phyloP scores from a whole-genome alignment of 1,139 yeast species.

The Arxiozyma slooffiae region DNA sequence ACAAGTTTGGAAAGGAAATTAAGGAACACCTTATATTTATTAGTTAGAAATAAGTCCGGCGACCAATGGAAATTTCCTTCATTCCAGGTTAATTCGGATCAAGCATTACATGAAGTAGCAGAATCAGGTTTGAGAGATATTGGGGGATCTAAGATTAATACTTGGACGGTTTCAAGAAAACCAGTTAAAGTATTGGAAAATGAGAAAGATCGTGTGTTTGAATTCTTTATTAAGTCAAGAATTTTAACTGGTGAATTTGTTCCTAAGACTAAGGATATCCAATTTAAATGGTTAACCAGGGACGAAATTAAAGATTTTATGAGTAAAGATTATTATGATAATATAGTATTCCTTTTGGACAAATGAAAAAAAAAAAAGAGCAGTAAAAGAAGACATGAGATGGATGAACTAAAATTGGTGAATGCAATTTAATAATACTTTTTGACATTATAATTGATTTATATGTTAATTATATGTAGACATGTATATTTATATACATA shows the following conservation, averaged over 20 bases:
- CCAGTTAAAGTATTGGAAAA: conserved; percentile 64
- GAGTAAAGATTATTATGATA: conserved; percentile 43
- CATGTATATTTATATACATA: background rate
- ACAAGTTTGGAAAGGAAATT: conserved; percentile 69
- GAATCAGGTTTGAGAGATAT: conserved; percentile 59
- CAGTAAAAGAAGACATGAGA: background rate
- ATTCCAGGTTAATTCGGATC: conserved; percentile 38
- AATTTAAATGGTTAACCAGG: conserved; percentile 74
- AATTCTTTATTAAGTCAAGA: conserved; percentile 74
- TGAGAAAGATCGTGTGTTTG: conserved; percentile 26
- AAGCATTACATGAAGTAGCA: conserved; percentile 63
- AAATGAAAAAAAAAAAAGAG: conserved; percentile 8
- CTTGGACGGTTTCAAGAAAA: conserved; percentile 81
- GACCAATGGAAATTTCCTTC: conserved; percentile 69
- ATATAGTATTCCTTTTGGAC: conserved; percentile 42
- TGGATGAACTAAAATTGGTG: background rate
- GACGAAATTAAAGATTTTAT: conserved; percentile 61
- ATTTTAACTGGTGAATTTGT: conserved; percentile 78
- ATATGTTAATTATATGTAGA: too few species aligned
- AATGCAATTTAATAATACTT: too few species aligned
- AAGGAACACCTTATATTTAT: conserved; percentile 68
- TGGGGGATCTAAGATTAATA: conserved; percentile 71
- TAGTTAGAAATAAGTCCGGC: conserved; percentile 37
- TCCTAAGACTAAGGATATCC: conserved; percentile 34
- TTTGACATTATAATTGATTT: too few species aligned